These are phyloP conservation scores for Aspergillus saccharolyticus DNA, from an alignment of 495 filamentous ascomycete species.

Conservation along the genomic window DNA sequence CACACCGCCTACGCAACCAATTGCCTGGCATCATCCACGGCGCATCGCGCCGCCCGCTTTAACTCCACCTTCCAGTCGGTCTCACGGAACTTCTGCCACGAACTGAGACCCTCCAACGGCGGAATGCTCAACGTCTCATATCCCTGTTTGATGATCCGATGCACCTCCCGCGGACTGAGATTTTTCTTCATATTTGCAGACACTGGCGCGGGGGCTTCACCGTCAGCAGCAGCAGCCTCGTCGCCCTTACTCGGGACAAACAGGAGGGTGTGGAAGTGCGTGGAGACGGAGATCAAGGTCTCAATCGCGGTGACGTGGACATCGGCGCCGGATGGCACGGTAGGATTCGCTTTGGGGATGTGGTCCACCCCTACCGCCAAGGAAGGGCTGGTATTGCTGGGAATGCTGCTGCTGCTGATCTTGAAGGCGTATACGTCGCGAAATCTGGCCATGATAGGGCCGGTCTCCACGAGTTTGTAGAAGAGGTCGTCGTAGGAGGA, in stretches of 20 bases:
- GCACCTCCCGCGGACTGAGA: slow-evolving; percentile 77
- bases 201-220: slow-evolving; percentile 25
- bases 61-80: slow-evolving; percentile 61
- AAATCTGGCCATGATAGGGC: slow-evolving; percentile 79
- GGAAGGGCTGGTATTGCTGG: slow-evolving; percentile 1
- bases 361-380: neutral
- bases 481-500: slow-evolving; percentile 92
- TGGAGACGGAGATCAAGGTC: slow-evolving; percentile 75
- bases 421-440: slow-evolving; percentile 59
- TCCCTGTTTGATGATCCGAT: slow-evolving; percentile 87
- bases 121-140: slow-evolving; percentile 91
- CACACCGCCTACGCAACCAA: slow-evolving; percentile 27
- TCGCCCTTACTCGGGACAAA: slow-evolving; percentile 50
- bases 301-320: slow-evolving; percentile 58
- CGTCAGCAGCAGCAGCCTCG: slow-evolving; percentile 18
- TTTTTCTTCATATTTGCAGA: slow-evolving; percentile 48
- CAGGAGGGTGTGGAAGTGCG: slow-evolving; percentile 81
- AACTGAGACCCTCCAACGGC: slow-evolving; percentile 73
- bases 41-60: slow-evolving; percentile 79
- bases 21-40: slow-evolving; percentile 49
- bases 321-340: slow-evolving; percentile 17
- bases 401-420: slow-evolving; percentile 11
- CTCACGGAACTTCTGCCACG: slow-evolving; percentile 70
- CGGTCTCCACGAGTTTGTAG: slow-evolving; percentile 94
- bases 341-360: neutral